Evolutionary conservation across 345 rosid genomes (phyloP).

Genomic region (Aquilaria sinensis): DNA sequence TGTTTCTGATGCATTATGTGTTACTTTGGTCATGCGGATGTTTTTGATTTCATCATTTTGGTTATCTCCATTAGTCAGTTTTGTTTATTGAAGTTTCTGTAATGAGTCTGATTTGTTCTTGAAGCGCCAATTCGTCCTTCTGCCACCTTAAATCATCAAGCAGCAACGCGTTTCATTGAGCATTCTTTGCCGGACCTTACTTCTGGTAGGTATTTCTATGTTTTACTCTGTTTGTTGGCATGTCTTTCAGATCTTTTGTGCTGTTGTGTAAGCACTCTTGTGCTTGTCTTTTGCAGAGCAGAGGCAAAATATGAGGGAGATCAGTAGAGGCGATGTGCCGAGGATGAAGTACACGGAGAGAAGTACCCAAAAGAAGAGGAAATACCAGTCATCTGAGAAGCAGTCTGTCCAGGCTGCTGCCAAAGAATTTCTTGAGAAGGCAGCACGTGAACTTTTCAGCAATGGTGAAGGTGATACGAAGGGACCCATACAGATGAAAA

Average conservation of each 20-base stretch:
- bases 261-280: constrained; percentile 9
- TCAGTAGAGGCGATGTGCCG: constrained; percentile 60
- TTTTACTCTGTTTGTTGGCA: not conserved
- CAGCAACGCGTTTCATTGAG: constrained; percentile 82
- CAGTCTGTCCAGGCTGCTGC: constrained; percentile 67
- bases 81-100: not conserved
- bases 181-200: constrained; percentile 90
- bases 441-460: constrained; percentile 77
- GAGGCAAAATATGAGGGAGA: constrained; percentile 54
- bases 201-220: constrained; percentile 36
- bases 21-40: not conserved
- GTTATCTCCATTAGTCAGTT: not conserved
- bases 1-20: too few species aligned
- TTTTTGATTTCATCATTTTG: not conserved
- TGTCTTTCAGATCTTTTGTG: constrained; percentile 4
- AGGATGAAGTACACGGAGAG: constrained; percentile 39
- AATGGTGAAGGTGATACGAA: constrained; percentile 44
- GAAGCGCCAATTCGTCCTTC: constrained; percentile 76
- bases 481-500: constrained; percentile 51
- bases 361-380: constrained; percentile 62
- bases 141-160: constrained; percentile 67
- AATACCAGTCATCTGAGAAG: constrained; percentile 51
- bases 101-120: constrained; percentile 14
- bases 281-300: constrained; percentile 44
- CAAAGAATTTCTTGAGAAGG: constrained; percentile 86